A percentile compares a stretch with the other conserved stretches of the same genome.
These are phyloP conservation scores for Ustilago loliicola DNA, from an alignment of 1,284 basidiomycete genomes.

Conservation along the genomic window DNA sequence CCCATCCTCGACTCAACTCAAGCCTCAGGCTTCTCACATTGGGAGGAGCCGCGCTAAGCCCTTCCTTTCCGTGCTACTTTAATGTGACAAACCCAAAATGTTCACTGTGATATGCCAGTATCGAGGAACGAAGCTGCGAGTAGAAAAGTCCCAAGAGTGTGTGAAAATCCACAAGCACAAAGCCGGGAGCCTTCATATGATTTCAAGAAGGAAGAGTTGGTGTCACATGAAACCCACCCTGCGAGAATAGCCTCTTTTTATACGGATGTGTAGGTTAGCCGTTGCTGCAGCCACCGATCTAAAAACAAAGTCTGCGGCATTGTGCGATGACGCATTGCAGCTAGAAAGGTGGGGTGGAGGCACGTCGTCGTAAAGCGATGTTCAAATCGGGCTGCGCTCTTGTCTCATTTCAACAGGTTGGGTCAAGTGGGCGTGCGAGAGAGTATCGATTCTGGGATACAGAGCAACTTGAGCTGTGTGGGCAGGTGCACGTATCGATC, in stretches of 20 bases:
- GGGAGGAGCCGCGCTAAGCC: background rate
- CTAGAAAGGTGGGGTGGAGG: background rate
- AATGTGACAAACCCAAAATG: slow-evolving; percentile 9
- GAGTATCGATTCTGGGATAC: background rate
- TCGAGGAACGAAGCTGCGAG: slow-evolving; percentile 5
- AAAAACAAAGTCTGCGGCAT: background rate
- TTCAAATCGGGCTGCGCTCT: background rate
- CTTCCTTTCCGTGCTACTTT: slow-evolving; percentile 3
- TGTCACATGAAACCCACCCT: slow-evolving; percentile 12
- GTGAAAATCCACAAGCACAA: background rate
- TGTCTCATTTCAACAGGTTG: background rate
- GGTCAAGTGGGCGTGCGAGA: background rate
- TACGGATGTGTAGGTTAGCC: background rate
- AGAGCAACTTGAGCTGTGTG: background rate
- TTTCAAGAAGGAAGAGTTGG: background rate
- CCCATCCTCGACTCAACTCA: background rate
- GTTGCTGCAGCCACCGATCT: background rate
- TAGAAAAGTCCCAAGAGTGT: background rate
- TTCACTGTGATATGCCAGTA: background rate
- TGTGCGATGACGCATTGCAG: background rate
- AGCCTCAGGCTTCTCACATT: background rate
- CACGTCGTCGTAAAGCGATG: background rate
- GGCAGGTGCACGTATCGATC: background rate
- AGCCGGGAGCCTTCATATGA: slow-evolving; percentile 14
- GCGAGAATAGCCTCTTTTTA: background rate